Base-by-base conservation (phyloP, 2,329 filamentous ascomycete species). In the Tolypocladium album region DNA sequence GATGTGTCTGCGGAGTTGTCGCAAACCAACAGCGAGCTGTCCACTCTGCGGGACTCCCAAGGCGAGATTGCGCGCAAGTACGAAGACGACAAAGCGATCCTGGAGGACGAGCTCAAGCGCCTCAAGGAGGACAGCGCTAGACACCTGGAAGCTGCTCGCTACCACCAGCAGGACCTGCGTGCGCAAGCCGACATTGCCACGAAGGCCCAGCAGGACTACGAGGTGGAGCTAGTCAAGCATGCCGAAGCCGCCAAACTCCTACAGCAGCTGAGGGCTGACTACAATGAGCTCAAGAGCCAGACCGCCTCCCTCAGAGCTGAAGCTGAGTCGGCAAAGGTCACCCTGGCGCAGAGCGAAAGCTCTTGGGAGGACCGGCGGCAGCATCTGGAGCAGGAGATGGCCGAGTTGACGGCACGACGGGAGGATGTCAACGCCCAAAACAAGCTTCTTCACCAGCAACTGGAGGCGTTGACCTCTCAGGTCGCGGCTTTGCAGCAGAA, bases 161-260 rank as follows among this genome's bases (percentile, higher is more conserved):
- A 89, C 70, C 89, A 96, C 70, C 90, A 95, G 70, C 89, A 96
- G 67, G 92, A 97, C 67, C 84, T 97, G 50, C 92, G 94, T 63
- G 88, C 90, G 0, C 94, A 99, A 73, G 92, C 93, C 36, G 89
- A 95, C 53, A 97, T 99, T 68, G 92, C 94, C 2, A 87, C 91
- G 58, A 89, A 91, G 72, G 92, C 94, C 4, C 94, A 99, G 71
- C 88, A 96, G 70, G 92, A 94, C 66, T 99, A 99, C 70, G 95
- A 99, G 72, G 87, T 87, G 63, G 94, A 99, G 72, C 82, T 99
- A 13, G 84, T 96, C 68, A 97, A 94, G 76, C 94, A 99, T 74
- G 93, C 92, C 1, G 91, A 97, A 65, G 94, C 93, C n/a, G 90
- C 93, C 15, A 92, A 92, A 74, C 84, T 85, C 42, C 80, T 97